These are phyloP conservation scores for Podila epicladia DNA, from an alignment of 192 early-diverging fungal genomes.

Conservation along the genomic window DNA sequence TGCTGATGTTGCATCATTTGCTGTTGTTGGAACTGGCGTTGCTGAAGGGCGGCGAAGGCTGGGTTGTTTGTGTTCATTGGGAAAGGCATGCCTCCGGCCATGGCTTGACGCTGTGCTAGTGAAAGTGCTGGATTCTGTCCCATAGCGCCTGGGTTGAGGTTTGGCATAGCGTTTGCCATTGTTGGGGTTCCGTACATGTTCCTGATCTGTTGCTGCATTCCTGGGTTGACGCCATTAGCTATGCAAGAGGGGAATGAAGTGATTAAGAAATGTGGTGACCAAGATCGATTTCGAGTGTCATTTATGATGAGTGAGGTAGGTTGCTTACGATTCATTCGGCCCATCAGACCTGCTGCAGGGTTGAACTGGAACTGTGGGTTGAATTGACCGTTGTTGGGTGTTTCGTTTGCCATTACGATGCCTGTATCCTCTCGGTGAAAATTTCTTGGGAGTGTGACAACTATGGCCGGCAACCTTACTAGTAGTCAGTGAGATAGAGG, in stretches of 20 bases:
- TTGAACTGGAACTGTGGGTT: conserved; percentile 43
- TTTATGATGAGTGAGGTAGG: no score
- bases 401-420: conserved; percentile 38
- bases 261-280: not conserved
- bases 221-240: conserved; percentile 43
- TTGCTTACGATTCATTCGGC: conserved; percentile 40
- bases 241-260: not conserved
- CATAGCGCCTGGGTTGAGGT: conserved; percentile 31
- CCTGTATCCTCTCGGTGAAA: no score
- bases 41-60: conserved; percentile 30
- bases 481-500: no score
- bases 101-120: conserved; percentile 35
- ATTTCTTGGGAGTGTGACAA: no score
- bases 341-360: conserved; percentile 37
- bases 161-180: conserved; percentile 44
- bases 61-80: conserved; percentile 35
- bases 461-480: no score
- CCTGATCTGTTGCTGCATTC: conserved; percentile 41
- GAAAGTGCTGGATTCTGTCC: conserved; percentile 21
- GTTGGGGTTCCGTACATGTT: conserved; percentile 51
- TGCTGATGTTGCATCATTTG: conserved; percentile 26
- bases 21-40: conserved; percentile 23
- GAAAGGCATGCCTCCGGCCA: conserved; percentile 22
- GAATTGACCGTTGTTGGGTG: conserved; percentile 40
- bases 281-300: no score